These are phyloP conservation scores for Bryoerythrophyllum caledonicum DNA, from an alignment of 225 moss, liverwort and hornwort species.

Conservation along the genomic window DNA sequence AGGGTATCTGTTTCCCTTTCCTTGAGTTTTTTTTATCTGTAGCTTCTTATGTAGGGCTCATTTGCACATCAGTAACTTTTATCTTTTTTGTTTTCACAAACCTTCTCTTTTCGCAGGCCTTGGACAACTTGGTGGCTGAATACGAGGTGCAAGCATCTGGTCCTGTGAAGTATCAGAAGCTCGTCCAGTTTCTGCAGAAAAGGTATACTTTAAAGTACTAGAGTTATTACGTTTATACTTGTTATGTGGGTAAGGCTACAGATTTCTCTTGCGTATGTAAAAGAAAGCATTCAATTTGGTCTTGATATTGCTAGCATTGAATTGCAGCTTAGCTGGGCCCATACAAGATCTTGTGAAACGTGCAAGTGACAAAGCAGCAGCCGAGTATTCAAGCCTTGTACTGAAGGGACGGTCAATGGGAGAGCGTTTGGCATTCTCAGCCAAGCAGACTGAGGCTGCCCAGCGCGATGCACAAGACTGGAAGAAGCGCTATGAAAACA, in stretches of 20 bases:
- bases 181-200: slow-evolving; percentile 67
- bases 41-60: background rate
- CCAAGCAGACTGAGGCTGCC: slow-evolving; percentile 73
- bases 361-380: slow-evolving; percentile 63
- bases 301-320: background rate
- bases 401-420: slow-evolving; percentile 68
- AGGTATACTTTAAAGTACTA: slow-evolving; percentile 26
- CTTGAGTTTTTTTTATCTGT: background rate
- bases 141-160: slow-evolving; percentile 65
- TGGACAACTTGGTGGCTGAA: slow-evolving; percentile 59
- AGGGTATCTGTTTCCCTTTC: background rate
- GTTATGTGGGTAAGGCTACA: background rate
- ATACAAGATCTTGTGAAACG: slow-evolving; percentile 75
- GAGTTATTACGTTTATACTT: background rate
- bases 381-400: slow-evolving; percentile 68
- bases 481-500: slow-evolving; percentile 73
- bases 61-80: background rate
- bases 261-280: background rate
- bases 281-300: background rate
- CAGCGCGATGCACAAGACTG: slow-evolving; percentile 78
- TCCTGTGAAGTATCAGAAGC: slow-evolving; percentile 73
- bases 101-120: slow-evolving; percentile 32
- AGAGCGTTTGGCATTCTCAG: slow-evolving; percentile 68
- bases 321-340: slow-evolving; percentile 64
- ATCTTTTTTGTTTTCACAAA: background rate